These are phyloP conservation scores for Keithomyces neogunnii DNA, from an alignment of 2,329 filamentous ascomycete species.

Conservation along the genomic window DNA sequence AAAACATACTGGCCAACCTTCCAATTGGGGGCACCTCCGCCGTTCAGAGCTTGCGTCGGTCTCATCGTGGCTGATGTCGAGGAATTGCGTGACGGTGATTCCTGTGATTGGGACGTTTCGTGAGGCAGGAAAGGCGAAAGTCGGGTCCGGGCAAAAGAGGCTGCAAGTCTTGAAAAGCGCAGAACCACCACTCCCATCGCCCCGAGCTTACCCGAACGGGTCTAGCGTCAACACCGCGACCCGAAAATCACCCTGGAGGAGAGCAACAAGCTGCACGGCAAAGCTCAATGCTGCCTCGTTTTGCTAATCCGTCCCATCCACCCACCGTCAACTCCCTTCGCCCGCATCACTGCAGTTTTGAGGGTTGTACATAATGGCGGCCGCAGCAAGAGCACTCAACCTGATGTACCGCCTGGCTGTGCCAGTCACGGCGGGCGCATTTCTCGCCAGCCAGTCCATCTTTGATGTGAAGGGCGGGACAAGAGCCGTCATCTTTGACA, in stretches of 20 bases:
- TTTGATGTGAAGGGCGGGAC: constrained; percentile 97
- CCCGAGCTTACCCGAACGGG: constrained; percentile 26
- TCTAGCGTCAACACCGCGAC: constrained; percentile 17
- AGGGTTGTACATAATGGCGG: constrained; percentile 30
- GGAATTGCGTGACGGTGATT: constrained; percentile 14
- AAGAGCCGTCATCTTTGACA: constrained; percentile 96
- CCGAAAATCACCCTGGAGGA: constrained; percentile 14
- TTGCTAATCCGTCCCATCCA: neutral
- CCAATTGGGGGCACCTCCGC: constrained; percentile 24
- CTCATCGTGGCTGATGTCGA: constrained; percentile 27
- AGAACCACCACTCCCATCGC: constrained; percentile 11
- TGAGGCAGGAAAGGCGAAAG: constrained; percentile 2
- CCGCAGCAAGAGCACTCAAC: constrained; percentile 49
- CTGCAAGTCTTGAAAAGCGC: constrained; percentile 16
- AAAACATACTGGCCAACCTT: constrained; percentile 26
- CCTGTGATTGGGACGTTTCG: constrained; percentile 18
- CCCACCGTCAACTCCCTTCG: neutral
- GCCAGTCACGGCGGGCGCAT: constrained; percentile 60
- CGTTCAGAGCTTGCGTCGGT: constrained; percentile 30
- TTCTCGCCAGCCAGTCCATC: constrained; percentile 67
- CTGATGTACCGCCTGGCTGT: constrained; percentile 61
- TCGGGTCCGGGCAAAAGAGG: constrained; percentile 7
- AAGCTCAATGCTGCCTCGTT: neutral
- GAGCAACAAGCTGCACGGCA: neutral
- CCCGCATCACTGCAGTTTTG: neutral